phyloP scores from a whole-genome alignment of 2,329 filamentous ascomycete genomes.

The Parafenestella ontariensis region DNA sequence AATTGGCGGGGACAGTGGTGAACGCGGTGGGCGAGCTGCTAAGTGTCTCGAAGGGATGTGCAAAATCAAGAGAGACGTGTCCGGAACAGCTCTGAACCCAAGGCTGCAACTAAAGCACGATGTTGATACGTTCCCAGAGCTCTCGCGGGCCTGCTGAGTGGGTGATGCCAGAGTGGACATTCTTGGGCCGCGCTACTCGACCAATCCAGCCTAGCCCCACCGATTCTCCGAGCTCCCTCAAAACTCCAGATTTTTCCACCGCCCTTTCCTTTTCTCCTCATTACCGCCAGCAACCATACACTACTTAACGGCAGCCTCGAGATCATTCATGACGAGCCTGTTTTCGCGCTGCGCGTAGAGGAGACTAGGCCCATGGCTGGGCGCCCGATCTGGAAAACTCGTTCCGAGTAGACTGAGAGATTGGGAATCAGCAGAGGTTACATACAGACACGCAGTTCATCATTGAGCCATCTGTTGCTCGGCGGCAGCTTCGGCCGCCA shows the following conservation, averaged over 20 bases:
- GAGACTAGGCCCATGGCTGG: conserved; percentile 70
- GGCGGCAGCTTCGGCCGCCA: neutral
- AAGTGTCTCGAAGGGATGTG: conserved; percentile 5
- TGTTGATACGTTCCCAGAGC: conserved; percentile 35
- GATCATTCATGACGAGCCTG: conserved; percentile 60
- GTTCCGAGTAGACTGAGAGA: conserved; percentile 68
- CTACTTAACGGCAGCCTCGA: conserved; percentile 66
- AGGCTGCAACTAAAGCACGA: conserved; percentile 15
- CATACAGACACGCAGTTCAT: conserved; percentile 45
- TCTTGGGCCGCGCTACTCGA: conserved; percentile 16
- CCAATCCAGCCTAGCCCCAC: conserved; percentile 28
- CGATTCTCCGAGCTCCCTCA: conserved; percentile 27
- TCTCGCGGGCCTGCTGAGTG: conserved; percentile 28
- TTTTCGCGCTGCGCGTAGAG: conserved; percentile 75
- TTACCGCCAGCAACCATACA: conserved; percentile 64
- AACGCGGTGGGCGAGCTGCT: conserved; percentile 11
- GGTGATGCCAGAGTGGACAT: conserved; percentile 42
- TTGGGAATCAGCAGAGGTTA: conserved; percentile 78
- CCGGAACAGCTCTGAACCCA: conserved; percentile 11
- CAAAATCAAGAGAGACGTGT: conserved; percentile 20
- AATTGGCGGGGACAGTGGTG: conserved; percentile 35
- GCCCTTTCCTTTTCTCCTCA: conserved; percentile 54
- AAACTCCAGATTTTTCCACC: conserved; percentile 44
- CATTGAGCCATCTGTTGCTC: neutral
- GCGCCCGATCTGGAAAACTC: conserved; percentile 72